Base-by-base conservation (phyloP, 2,329 filamentous ascomycete genomes). In the Botrytis elliptica region DNA sequence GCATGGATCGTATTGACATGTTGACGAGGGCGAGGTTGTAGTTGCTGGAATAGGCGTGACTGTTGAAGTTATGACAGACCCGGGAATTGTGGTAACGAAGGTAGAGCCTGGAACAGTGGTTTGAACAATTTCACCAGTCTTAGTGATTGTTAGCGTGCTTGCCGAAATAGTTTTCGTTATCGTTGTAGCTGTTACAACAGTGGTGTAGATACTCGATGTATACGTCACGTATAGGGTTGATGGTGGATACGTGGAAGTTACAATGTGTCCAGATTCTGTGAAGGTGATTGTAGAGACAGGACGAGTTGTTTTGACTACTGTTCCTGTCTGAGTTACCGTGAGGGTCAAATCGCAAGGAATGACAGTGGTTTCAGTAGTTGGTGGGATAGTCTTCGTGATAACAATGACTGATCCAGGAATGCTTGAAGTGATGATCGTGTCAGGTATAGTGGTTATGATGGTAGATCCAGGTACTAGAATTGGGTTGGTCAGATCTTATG, bases 301-400 rank as follows among this genome's bases (percentile, higher is more conserved):
- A 55, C 16, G 36, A 18, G 57, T 73, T 20, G 55, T 63, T 44
- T 6, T 63, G 12, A 73, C 16, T 6, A 55, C 7, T 36, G 52
- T 60, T 8, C 29, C 71, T 10, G 65, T 10, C 20, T 62, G 33
- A 10, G 71, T 63, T n/a, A 62, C 18, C 20, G 57, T 69, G 36
- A 73, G 25, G 1, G 71, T 73, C 20, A 65, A 63, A 33, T 65
- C 42, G 20, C 49, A 68, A 46, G 71, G 71, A 25, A 73, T n/a
- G 36, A 63, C 20, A 25, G 65, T 59, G 12, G 36, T 46, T 59
- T 70, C 36, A n/a, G 63, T 73, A 42, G 18, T 73, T 42, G 36
- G 36, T 25, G 46, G n/a, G 38, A 72, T 49, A 25, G 60, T 72
- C 9, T 72, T 42, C 20, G 70, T 72, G 38, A 72, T 67, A 10